Base-by-base conservation (phyloP, 1,284 basidiomycete genomes). In the Cryptococcus sp. region DNA sequence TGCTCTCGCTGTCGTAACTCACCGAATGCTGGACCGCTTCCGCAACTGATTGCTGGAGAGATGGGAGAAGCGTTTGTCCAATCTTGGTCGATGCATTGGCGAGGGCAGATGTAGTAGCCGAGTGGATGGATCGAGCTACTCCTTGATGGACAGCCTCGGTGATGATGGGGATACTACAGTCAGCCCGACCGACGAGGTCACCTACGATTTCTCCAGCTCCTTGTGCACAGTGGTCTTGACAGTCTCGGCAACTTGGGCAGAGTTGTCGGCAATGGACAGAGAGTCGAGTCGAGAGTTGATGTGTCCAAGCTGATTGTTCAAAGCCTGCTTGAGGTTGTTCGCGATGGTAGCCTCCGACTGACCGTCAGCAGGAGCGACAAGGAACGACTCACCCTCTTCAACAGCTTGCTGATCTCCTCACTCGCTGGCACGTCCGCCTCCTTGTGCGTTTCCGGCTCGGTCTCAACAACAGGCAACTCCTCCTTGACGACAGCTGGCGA, bases 311-410 rank as follows among this genome's bases (percentile, higher is more conserved):
- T 61, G 54, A 16, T 49, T 47, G 18, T 48, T 48, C 12, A 62
- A 18, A 4, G 46, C 22, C 28, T 59, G 58, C 48, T 58, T 58
- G 50, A 65, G 33, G 31, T 58, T 54, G 26, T 53, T 59, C 22
- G 53, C 37, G 21, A 67, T 40, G 34, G 56, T 47, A 40, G 64
- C 62, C 49, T 66, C 65, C 39, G 62, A 59, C 63, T 66, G 18
- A 25, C 6, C 11, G 45, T 53, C 32, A 53, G 51, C 28, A 43
- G 9, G 23, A 32, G 14, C 21, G 22, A 31, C n/a, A 3, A 2
- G 14, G 1, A n/a, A 7, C 28, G 4, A 23, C 26, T 38, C 4
- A 55, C 53, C 53, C 50, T 48, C 39, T 51, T 52, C 40, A 57
- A 49, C n/a, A 36, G 21, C 24, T 37, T 53, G 24, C 18, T 25